Percentiles rank a stretch among this genome's conserved stretches.
phyloP scores from a whole-genome alignment of 495 filamentous ascomycete genomes.

The Symbiotaphrina buchneri region DNA sequence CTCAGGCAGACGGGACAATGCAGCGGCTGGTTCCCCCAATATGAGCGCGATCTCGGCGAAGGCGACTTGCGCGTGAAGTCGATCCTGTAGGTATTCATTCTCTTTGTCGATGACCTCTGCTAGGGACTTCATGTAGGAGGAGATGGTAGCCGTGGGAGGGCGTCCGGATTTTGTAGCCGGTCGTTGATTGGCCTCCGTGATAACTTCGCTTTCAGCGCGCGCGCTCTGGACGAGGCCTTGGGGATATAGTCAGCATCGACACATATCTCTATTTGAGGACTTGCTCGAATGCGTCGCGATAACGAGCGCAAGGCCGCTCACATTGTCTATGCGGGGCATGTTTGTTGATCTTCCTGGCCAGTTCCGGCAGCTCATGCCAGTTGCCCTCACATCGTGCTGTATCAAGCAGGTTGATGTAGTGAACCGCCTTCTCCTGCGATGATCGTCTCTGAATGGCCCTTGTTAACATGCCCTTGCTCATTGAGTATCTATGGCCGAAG shows the following conservation, averaged over 20 bases:
- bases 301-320: slow-evolving; percentile 17
- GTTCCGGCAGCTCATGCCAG: slow-evolving; percentile 79
- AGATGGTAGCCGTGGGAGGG: slow-evolving; percentile 32
- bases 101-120: slow-evolving; percentile 43
- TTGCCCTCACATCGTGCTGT: slow-evolving; percentile 65
- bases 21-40: slow-evolving; percentile 38
- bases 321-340: slow-evolving; percentile 75
- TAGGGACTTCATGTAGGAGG: too few species aligned
- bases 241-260: too few species aligned
- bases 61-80: slow-evolving; percentile 59
- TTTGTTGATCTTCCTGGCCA: slow-evolving; percentile 77
- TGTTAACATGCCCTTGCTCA: not conserved
- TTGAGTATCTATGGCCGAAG: too few species aligned
- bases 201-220: slow-evolving; percentile 43
- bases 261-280: too few species aligned
- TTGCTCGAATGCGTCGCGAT: not conserved
- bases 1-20: slow-evolving; percentile 36
- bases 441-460: too few species aligned
- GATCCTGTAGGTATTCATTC: slow-evolving; percentile 35
- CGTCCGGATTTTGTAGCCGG: too few species aligned
- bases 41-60: slow-evolving; percentile 66
- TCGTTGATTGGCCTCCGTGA: slow-evolving; percentile 16
- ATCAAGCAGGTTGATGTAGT: slow-evolving; percentile 64
- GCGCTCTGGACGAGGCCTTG: slow-evolving; percentile 57
- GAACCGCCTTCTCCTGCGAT: slow-evolving; percentile 54